A percentile compares a stretch with the other conserved stretches of the same genome.
phyloP scores from a whole-genome alignment of 345 rosid species.

The Noccaea bulbosa region DNA sequence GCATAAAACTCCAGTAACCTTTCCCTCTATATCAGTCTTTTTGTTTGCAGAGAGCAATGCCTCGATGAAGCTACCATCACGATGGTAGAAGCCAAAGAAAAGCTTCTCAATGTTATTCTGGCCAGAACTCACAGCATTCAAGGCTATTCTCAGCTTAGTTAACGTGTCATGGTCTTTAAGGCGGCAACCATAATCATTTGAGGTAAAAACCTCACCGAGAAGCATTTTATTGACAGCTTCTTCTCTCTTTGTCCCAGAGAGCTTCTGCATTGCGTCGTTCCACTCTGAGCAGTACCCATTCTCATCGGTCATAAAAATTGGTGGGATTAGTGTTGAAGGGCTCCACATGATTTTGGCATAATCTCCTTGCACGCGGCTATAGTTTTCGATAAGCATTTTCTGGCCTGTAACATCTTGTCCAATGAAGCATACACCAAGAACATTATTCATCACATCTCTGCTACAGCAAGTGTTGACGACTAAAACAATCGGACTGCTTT shows the following conservation, averaged over 20 bases:
- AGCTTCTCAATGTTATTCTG: conserved; percentile 59
- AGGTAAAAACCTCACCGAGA: conserved; percentile 77
- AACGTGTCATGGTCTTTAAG: conserved; percentile 74
- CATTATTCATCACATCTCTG: conserved; percentile 57
- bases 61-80: conserved; percentile 62
- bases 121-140: conserved; percentile 62
- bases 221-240: conserved; percentile 63
- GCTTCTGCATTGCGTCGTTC: conserved; percentile 80
- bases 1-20: conserved; percentile 65
- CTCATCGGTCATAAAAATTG: conserved; percentile 73
- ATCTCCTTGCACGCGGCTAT: conserved; percentile 69
- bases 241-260: conserved; percentile 80
- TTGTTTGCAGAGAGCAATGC: conserved; percentile 69
- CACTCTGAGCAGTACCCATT: conserved; percentile 77
- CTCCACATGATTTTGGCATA: conserved; percentile 68
- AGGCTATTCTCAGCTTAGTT: conserved; percentile 63
- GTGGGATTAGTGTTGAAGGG: conserved; percentile 79
- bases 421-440: conserved; percentile 77
- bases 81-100: conserved; percentile 67
- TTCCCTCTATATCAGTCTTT: conserved; percentile 65
- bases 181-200: conserved; percentile 60
- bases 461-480: conserved; percentile 80
- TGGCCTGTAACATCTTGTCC: conserved; percentile 83
- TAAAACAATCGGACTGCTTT: conserved; percentile 57
- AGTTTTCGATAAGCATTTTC: conserved; percentile 59